phyloP scores from a whole-genome alignment of 495 filamentous ascomycete species.

The Acidomyces sp. region DNA sequence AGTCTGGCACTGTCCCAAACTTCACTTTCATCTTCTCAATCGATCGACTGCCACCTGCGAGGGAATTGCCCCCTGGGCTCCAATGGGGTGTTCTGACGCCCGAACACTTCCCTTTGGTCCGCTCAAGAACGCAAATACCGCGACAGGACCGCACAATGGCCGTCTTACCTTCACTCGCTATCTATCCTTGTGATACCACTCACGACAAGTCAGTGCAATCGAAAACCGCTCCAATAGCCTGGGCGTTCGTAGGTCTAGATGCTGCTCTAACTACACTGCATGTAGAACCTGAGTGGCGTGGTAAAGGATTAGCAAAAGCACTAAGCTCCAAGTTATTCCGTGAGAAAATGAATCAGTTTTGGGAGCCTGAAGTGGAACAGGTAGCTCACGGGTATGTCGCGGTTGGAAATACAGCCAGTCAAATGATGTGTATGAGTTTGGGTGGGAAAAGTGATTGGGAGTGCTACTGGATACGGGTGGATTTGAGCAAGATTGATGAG shows the following conservation, averaged over 20 bases:
- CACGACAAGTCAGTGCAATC: too few species aligned
- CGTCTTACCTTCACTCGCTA: slow-evolving; percentile 12
- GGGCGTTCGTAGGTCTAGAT: slow-evolving; percentile 30
- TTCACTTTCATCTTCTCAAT: slow-evolving; percentile 14
- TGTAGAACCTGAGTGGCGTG: slow-evolving; percentile 23
- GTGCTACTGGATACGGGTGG: slow-evolving; percentile 28
- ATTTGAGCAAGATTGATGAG: slow-evolving; percentile 12
- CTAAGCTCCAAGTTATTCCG: slow-evolving; percentile 24
- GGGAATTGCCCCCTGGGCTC: slow-evolving; percentile 8
- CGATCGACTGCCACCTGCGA: neutral
- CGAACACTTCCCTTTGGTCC: slow-evolving; percentile 11
- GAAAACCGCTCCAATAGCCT: slow-evolving; percentile 19
- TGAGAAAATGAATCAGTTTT: slow-evolving; percentile 15
- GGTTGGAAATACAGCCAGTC: slow-evolving; percentile 25
- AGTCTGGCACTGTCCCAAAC: slow-evolving; percentile 8
- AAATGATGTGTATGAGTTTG: slow-evolving; percentile 24
- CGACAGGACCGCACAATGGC: slow-evolving; percentile 18
- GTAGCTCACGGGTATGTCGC: slow-evolving; percentile 29
- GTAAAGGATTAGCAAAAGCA: slow-evolving; percentile 27
- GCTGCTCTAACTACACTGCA: slow-evolving; percentile 24
- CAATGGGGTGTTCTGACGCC: slow-evolving; percentile 9
- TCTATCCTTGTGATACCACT: slow-evolving; percentile 6
- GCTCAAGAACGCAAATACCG: slow-evolving; percentile 16
- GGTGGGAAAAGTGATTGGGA: slow-evolving; percentile 24
- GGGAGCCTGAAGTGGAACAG: slow-evolving; percentile 10